A percentile compares a stretch with the other conserved stretches of the same genome.
Evolutionary conservation across 805 yeast species (phyloP).

Genomic region (Maudiozyma pseudohumilis): DNA sequence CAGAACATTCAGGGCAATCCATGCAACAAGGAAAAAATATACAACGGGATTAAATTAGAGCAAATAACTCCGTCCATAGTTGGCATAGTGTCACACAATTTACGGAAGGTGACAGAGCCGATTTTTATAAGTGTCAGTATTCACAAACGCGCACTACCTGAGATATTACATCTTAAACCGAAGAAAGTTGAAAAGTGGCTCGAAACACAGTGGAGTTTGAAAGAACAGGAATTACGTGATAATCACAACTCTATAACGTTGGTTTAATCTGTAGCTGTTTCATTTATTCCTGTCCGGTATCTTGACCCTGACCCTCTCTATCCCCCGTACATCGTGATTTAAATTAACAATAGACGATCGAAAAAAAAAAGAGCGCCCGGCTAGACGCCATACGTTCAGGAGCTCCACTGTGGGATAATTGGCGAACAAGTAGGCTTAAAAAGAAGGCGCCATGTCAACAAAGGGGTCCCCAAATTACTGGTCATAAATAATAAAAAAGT

Average conservation of each 20-base stretch:
- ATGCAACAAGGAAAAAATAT: conserved; percentile 12
- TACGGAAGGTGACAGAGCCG: conserved; percentile 10
- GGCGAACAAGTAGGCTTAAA: no score
- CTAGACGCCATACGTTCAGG: no score
- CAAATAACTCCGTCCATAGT: conserved; percentile 27
- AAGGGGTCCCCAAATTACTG: no score
- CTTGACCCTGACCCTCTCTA: no score
- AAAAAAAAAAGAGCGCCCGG: no score
- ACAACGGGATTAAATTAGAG: conserved; percentile 22
- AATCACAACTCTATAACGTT: conserved; percentile 22
- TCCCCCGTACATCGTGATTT: no score
- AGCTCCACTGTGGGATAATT: no score
- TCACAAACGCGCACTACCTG: conserved; percentile 33
- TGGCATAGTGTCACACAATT: conserved; percentile 11
- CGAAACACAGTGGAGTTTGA: conserved; percentile 61
- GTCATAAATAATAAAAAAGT: no score
- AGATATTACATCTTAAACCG: conserved; percentile 43
- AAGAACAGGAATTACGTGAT: conserved; percentile 43
- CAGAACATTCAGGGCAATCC: conserved; percentile 17
- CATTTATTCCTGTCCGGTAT: no score
- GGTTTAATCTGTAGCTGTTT: no score
- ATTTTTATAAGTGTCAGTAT: conserved; percentile 39
- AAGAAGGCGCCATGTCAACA: no score
- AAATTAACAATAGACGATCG: no score
- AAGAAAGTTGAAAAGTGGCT: conserved; percentile 62